A percentile compares a stretch with the other conserved stretches of the same genome.
These are phyloP conservation scores for Sechiopsis laciniata DNA, from an alignment of 306 rosid species.

Conservation along the genomic window DNA sequence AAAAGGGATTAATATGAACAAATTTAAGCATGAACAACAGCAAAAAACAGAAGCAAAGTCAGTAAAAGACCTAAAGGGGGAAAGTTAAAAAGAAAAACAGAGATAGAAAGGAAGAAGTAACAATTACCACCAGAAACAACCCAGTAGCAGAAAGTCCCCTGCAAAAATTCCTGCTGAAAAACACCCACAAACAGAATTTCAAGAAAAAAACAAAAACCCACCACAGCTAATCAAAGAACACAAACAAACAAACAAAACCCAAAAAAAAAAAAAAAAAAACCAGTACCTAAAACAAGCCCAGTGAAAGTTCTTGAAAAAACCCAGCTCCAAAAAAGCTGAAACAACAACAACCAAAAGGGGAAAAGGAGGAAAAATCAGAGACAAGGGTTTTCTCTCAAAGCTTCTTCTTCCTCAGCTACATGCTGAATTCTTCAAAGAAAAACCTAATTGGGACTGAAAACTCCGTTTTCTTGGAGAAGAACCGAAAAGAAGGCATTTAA, in stretches of 20 bases:
- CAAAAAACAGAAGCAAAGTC: background rate
- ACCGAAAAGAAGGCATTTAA: background rate
- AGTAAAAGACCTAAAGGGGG: slow-evolving; percentile 4
- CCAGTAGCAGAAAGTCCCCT: slow-evolving; percentile 10
- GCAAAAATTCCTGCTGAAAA: slow-evolving; percentile 9
- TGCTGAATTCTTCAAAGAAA: slow-evolving; percentile 15
- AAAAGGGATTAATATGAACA: background rate
- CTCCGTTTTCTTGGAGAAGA: background rate
- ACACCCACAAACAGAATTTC: background rate
- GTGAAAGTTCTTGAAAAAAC: background rate
- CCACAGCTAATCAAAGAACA: slow-evolving; percentile 9
- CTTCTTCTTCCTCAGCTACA: slow-evolving; percentile 9
- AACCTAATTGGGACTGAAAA: background rate
- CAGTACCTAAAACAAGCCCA: background rate
- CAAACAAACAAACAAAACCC: background rate
- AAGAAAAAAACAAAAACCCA: background rate
- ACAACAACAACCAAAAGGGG: slow-evolving; percentile 8
- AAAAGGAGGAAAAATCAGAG: slow-evolving; percentile 9
- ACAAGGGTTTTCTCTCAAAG: slow-evolving; percentile 10
- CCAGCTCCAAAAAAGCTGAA: slow-evolving; percentile 8
- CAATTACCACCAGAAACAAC: slow-evolving; percentile 8
- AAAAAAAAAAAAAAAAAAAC: background rate
- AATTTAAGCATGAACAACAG: background rate
- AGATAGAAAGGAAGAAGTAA: no score
- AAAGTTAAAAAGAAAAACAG: background rate